A percentile compares a stretch with the other conserved stretches of the same genome.
Evolutionary conservation across 2,329 filamentous ascomycete species (phyloP).

Genomic region (Coleophoma cylindrospora): DNA sequence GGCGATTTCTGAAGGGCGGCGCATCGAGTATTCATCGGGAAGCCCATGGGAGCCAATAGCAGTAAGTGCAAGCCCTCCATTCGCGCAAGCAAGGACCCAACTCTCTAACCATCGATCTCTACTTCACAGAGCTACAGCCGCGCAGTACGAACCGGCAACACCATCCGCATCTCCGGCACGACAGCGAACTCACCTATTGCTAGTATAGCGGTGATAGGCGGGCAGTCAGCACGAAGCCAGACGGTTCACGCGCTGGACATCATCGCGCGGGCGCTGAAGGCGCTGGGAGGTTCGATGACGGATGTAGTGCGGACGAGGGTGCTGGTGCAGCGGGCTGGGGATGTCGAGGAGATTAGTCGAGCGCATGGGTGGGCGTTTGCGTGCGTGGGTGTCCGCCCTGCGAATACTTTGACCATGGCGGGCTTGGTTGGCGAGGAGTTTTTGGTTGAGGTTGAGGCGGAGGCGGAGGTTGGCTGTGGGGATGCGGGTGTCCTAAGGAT

Average conservation of each 20-base stretch:
- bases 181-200: slow-evolving; percentile 23
- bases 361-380: slow-evolving; percentile 25
- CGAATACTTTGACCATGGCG: slow-evolving; percentile 11
- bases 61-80: slow-evolving; percentile 7
- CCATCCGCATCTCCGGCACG: slow-evolving; percentile 26
- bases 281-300: slow-evolving; percentile 18
- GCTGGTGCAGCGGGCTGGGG: slow-evolving; percentile 17
- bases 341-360: slow-evolving; percentile 21
- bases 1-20: slow-evolving; percentile 15
- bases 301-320: slow-evolving; percentile 24
- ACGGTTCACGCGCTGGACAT: slow-evolving; percentile 24
- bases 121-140: slow-evolving; percentile 22
- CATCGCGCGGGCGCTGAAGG: slow-evolving; percentile 19
- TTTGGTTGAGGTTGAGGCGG: slow-evolving; percentile 16
- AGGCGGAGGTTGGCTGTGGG: slow-evolving; percentile 10
- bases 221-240: slow-evolving; percentile 13
- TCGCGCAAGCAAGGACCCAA: no score
- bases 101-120: not conserved
- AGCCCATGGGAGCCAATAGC: slow-evolving; percentile 28
- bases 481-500: no score
- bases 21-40: slow-evolving; percentile 24
- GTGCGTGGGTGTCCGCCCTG: slow-evolving; percentile 17
- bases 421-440: slow-evolving; percentile 12
- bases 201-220: slow-evolving; percentile 14
- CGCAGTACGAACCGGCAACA: slow-evolving; percentile 21